These are phyloP conservation scores for Meredithiella fracta DNA, from an alignment of 2,329 filamentous ascomycete genomes.

Conservation along the genomic window DNA sequence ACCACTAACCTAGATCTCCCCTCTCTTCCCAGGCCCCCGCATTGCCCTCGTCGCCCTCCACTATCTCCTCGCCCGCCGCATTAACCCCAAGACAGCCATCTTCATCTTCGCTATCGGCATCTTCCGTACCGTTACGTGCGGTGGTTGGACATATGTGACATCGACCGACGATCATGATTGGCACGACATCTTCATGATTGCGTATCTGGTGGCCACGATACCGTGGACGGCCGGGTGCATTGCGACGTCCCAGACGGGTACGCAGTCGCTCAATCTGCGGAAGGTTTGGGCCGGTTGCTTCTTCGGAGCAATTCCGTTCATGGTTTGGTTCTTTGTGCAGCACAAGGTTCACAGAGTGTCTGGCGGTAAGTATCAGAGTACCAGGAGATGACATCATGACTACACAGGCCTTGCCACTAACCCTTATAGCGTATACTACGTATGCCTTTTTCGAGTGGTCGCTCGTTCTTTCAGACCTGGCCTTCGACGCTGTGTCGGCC, in stretches of 20 bases:
- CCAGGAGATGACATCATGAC: constrained; percentile 13
- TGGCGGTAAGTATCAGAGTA: constrained; percentile 52
- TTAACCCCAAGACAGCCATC: constrained; percentile 60
- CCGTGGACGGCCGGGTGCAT: constrained; percentile 92
- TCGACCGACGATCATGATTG: constrained; percentile 96
- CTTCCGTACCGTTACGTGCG: constrained; percentile 82
- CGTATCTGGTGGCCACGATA: constrained; percentile 82
- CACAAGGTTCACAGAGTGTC: constrained; percentile 92
- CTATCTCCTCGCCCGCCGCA: constrained; percentile 73
- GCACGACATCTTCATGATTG: constrained; percentile 99
- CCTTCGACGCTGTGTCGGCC: constrained; percentile 86
- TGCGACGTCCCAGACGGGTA: constrained; percentile 70
- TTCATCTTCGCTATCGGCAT: constrained; percentile 65
- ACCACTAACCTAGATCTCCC: not conserved
- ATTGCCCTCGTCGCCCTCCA: constrained; percentile 82
- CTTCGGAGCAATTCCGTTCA: constrained; percentile 75
- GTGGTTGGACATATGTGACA: constrained; percentile 96
- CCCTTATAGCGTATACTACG: constrained; percentile 65
- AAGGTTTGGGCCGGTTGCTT: constrained; percentile 72
- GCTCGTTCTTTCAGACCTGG: constrained; percentile 85
- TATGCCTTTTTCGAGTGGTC: constrained; percentile 98
- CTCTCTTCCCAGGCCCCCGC: constrained; percentile 49
- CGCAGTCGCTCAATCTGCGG: constrained; percentile 68
- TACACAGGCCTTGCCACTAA: constrained; percentile 2
- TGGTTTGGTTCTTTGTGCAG: constrained; percentile 96